These are phyloP conservation scores for Apostasia ramifera DNA, from an alignment of 106 monocot species.

Conservation along the genomic window DNA sequence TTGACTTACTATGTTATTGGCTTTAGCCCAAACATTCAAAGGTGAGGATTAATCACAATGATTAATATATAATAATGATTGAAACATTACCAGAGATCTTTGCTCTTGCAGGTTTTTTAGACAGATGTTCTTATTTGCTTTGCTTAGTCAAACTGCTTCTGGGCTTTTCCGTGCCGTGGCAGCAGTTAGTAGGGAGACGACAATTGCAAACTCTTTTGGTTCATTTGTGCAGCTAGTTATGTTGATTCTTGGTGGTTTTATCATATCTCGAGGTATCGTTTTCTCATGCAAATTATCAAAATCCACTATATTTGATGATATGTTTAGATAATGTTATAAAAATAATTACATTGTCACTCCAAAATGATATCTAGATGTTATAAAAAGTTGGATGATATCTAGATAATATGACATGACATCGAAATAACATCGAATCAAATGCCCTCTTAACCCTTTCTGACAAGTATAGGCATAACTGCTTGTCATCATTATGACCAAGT, in stretches of 20 bases:
- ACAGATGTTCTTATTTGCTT: constrained; percentile 34
- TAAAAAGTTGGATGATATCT: too few relatives aligned
- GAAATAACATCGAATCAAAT: too few relatives aligned
- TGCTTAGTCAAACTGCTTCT: constrained; percentile 37
- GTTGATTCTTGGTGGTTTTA: constrained; percentile 38
- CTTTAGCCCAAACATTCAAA: constrained; percentile 33
- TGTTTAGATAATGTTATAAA: too few relatives aligned
- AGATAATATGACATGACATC: too few relatives aligned
- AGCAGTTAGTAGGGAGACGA: constrained; percentile 33
- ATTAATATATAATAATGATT: too few relatives aligned
- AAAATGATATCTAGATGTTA: too few relatives aligned
- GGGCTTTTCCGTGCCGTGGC: constrained; percentile 52
- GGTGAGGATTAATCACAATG: constrained; percentile 14
- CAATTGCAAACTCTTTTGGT: constrained; percentile 37
- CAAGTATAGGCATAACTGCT: too few relatives aligned
- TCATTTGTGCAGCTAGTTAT: constrained; percentile 34
- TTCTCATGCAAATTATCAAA: too few relatives aligned
- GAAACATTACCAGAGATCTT: neutral
- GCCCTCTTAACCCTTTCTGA: too few relatives aligned
- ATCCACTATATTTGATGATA: too few relatives aligned
- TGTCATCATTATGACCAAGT: too few relatives aligned
- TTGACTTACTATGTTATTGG: constrained; percentile 38
- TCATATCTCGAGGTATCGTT: neutral
- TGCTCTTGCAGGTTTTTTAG: constrained; percentile 45
- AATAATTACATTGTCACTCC: too few relatives aligned